phyloP scores from a whole-genome alignment of 1,139 yeast genomes.

The Magnusiomyces magnusii region DNA sequence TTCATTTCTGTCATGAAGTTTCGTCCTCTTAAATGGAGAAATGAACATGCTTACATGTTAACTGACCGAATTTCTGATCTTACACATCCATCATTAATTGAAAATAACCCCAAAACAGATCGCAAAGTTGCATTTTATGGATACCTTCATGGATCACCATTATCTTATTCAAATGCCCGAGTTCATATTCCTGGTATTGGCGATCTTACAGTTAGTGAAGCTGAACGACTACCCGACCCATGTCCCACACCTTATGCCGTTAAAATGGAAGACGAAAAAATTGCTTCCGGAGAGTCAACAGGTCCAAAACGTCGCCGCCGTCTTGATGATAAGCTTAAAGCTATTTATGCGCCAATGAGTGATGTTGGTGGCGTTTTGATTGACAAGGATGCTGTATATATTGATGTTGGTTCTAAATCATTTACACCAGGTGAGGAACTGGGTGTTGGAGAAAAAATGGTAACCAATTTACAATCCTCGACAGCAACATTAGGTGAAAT shows the following conservation, averaged over 20 bases:
- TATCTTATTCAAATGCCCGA: slow-evolving; percentile 62
- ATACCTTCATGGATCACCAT: slow-evolving; percentile 88
- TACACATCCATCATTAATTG: slow-evolving; percentile 82
- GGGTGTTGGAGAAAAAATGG: slow-evolving; percentile 77
- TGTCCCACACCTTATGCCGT: slow-evolving; percentile 96
- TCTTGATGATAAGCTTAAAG: slow-evolving; percentile 87
- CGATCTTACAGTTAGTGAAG: slow-evolving; percentile 64
- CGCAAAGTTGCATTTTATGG: slow-evolving; percentile 91
- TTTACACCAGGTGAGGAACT: slow-evolving; percentile 63
- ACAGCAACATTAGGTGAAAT: slow-evolving; percentile 56
- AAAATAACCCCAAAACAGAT: slow-evolving; percentile 73
- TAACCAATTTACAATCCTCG: slow-evolving; percentile 70
- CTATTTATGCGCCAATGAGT: slow-evolving; percentile 98
- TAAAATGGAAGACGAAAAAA: slow-evolving; percentile 73
- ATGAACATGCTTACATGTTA: slow-evolving; percentile 90
- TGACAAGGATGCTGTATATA: slow-evolving; percentile 95
- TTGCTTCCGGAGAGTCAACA: slow-evolving; percentile 48
- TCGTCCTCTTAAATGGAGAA: slow-evolving; percentile 97
- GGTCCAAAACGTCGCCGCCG: slow-evolving; percentile 75
- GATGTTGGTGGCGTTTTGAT: slow-evolving; percentile 97
- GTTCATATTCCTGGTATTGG: slow-evolving; percentile 97
- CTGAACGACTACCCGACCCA: slow-evolving; percentile 94
- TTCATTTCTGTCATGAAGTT: slow-evolving; percentile 97
- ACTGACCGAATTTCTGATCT: slow-evolving; percentile 93
- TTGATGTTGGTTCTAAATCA: slow-evolving; percentile 66